Evolutionary conservation across 108 stramenopile species (phyloP), one percentile per base, ranked within the genome.

Genomic region (Pseudonitzschia pungens): DNA sequence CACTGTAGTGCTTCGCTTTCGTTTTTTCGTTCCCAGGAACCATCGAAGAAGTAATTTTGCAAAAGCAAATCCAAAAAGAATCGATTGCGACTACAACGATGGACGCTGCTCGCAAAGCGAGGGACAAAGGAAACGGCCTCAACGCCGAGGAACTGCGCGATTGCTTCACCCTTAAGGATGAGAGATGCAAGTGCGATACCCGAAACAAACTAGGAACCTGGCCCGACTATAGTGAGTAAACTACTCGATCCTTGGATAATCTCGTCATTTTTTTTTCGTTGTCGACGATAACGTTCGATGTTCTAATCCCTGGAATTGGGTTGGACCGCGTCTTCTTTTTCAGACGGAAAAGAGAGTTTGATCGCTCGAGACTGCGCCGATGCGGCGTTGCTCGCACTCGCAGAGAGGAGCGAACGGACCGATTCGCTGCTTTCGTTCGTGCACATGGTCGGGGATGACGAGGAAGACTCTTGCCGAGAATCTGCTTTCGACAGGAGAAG

Each of bases 21-120:
- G 5, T 48, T 4, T 16, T 45, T 1, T 21, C n/a, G 18, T 51
- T 51, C 16, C 15, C 60, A 62, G 60, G 60, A 40, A 62, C 60
- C n/a, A 31, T 62, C 60, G 73, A 74, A 26, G 69, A 70, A 77
- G 84, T 90, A 67, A 89, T 93, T 43, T 87, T 68, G 50, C 92
- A 93, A 80, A 81, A 89, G 14, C 92, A 93, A 68, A 83, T 78
- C 33, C 85, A 86, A 62, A 93, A 93, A 69, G 88, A 81, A 33
- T 79, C 83, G 62, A 77, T 92, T 5, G 84, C 86, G 15, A 73
- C 71, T 12, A 27, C 82, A 51, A 76, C 86, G 24, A 80, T 86
- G 53, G 80, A 81, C 28, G 76, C 81, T 29, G 65, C 52, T 52
- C 45, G 54, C 27, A 75, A 68, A 16, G 58, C 52, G 15, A 79